Percentiles rank a stretch among this genome's conserved stretches.
phyloP scores from a whole-genome alignment of 495 filamentous ascomycete species.

The Barbatosphaeria neglecta region DNA sequence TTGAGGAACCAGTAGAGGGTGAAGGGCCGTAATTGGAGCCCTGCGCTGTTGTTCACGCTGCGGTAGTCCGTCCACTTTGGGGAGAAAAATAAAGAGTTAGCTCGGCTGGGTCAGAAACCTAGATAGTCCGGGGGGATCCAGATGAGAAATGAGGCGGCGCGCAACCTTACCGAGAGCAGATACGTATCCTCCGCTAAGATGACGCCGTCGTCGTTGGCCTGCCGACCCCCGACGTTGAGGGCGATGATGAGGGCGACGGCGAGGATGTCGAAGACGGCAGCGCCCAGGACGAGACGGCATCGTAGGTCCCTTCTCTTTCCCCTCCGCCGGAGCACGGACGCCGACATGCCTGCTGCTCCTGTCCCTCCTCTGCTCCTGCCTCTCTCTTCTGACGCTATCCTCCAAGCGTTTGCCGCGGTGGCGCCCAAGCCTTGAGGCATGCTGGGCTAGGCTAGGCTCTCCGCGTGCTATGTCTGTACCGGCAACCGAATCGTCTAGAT shows the following conservation, averaged over 20 bases:
- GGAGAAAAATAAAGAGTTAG: neutral
- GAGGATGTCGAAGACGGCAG: neutral
- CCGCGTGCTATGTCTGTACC: neutral
- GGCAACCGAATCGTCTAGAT: too few species aligned
- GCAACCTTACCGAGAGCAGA: neutral
- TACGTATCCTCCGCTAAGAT: neutral
- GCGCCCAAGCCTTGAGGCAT: too few species aligned
- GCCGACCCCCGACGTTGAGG: neutral
- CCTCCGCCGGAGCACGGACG: neutral
- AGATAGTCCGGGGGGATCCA: neutral
- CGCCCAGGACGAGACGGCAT: neutral
- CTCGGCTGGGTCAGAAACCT: neutral
- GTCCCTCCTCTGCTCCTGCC: too few species aligned
- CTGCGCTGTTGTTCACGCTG: neutral
- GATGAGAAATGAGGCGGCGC: neutral
- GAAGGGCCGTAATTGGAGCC: neutral
- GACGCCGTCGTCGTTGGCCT: neutral
- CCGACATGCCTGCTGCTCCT: too few species aligned
- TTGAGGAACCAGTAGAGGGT: neutral
- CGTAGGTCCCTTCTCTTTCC: neutral
- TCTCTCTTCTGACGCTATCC: too few species aligned
- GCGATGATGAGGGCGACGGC: neutral
- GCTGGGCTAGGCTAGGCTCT: too few species aligned
- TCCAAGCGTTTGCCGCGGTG: neutral
- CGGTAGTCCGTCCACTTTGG: neutral